Evolutionary conservation across 1,284 basidiomycete species (phyloP).

Genomic region (Leccinum griseonigrum): DNA sequence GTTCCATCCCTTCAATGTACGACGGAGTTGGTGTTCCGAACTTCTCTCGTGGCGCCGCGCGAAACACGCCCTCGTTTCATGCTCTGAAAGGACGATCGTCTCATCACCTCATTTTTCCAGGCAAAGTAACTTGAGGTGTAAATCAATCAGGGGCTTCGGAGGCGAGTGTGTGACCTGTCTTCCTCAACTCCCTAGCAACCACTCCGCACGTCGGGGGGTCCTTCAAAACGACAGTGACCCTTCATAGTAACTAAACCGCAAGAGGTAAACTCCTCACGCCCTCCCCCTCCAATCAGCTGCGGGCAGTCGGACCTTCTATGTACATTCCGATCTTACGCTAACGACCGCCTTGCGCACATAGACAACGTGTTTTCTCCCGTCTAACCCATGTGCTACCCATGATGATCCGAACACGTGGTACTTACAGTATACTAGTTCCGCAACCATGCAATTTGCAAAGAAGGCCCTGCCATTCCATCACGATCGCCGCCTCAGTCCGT

Average conservation of each 20-base stretch:
- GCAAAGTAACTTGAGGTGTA: not conserved
- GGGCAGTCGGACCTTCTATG: not conserved
- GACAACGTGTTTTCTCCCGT: not conserved
- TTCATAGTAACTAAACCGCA: not conserved
- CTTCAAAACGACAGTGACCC: not conserved
- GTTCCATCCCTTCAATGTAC: not conserved
- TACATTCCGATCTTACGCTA: not conserved
- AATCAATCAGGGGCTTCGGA: not conserved
- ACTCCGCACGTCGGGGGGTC: not conserved
- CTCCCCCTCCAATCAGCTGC: not conserved
- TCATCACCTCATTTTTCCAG: not conserved
- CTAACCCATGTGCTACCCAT: not conserved
- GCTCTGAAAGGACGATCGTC: not conserved
- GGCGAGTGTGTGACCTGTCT: not conserved
- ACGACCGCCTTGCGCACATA: not conserved
- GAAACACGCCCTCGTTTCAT: not conserved
- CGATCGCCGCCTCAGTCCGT: not conserved
- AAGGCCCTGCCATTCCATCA: not conserved
- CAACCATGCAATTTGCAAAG: not conserved
- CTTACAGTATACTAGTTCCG: not conserved
- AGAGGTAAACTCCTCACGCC: not conserved
- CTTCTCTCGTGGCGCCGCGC: not conserved
- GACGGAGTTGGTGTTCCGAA: not conserved
- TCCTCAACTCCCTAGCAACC: not conserved
- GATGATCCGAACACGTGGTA: not conserved